Evolutionary conservation across 331 rosid species (phyloP), one percentile per base, ranked within the genome.

Genomic region (Quercus tomentella): DNA sequence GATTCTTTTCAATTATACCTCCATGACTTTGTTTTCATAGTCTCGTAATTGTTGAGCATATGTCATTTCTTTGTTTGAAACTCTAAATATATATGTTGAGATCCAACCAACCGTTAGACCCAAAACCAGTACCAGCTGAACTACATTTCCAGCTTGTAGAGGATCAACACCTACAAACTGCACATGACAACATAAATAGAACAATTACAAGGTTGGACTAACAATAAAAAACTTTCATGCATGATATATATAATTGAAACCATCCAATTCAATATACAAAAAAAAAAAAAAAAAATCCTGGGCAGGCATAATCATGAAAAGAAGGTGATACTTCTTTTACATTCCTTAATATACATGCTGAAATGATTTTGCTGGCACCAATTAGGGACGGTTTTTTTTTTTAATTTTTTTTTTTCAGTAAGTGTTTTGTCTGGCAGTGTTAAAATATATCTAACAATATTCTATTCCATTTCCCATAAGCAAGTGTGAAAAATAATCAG

Each of bases 21-120:
- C 89, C 96, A 96, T 96, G 85, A 96, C 99, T 93, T 93, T 85
- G 71, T 70, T 82, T 86, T 96, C 99, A 22, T 96, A 96, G 86
- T 93, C 96, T 43, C 97, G 98, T 74, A 96, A 78, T 82, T 96
- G 99, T 72, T 93, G 96, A 55, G 96, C 98, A 77, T 96, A 93
- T 60, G 99, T 96, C 99, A 96, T 96, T 84, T 96, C 98, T 90
- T 96, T 96, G 86, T 93, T 96, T 80, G 97, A 91, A 87, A 96
- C 99, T 87, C 99, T 85, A 54, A 96, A 96, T 82, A 96, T 87
- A 35, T 96, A 96, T 1, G 98, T 93, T 11, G 93, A 91, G 87
- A 96, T 90, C 99, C 99, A 96, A 73, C 96, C 99, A 60, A 96
- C 25, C 7, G 97, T 96, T 73, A 96, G 89, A 57, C 99, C 99